Conservation (phyloP, 495 filamentous ascomycete genomes). For the Neurospora tetraspora region DNA sequence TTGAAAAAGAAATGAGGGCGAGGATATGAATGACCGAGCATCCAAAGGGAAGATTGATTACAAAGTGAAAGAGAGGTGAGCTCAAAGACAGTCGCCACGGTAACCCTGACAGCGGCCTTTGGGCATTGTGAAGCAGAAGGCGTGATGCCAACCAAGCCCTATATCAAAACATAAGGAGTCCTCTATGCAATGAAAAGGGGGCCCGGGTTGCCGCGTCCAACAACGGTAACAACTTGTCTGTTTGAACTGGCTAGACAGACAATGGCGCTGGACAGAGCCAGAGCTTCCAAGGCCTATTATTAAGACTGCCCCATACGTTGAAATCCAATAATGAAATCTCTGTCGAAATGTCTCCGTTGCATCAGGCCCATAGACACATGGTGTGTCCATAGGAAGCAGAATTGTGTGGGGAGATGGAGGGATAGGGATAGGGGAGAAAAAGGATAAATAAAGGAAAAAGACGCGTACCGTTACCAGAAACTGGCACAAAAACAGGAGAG, state of each 20-base stretch:
- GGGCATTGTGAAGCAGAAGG: not conserved
- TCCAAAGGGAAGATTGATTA: not conserved
- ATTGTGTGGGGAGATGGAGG: not conserved
- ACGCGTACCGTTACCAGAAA: conserved; percentile 19
- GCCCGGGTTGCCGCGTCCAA: not conserved
- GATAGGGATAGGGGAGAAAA: conserved; percentile 5
- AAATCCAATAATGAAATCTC: not conserved
- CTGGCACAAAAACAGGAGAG: conserved; percentile 6
- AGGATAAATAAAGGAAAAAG: conserved; percentile 9
- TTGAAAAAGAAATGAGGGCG: not conserved
- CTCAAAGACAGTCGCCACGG: not conserved
- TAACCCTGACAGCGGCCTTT: not conserved
- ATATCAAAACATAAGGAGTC: not conserved
- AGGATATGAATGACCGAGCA: not conserved
- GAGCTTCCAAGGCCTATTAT: not conserved
- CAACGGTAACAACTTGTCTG: not conserved
- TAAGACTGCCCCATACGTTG: not conserved
- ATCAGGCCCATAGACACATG: not conserved
- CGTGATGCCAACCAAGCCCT: not conserved
- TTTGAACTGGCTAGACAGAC: not conserved
- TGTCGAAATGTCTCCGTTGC: not conserved
- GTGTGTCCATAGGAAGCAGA: not conserved
- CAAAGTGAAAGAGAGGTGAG: not conserved
- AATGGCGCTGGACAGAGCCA: not conserved
- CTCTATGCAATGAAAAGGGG: not conserved